phyloP scores from a whole-genome alignment of 495 filamentous ascomycete genomes.

The Aspergillus ostianus region DNA sequence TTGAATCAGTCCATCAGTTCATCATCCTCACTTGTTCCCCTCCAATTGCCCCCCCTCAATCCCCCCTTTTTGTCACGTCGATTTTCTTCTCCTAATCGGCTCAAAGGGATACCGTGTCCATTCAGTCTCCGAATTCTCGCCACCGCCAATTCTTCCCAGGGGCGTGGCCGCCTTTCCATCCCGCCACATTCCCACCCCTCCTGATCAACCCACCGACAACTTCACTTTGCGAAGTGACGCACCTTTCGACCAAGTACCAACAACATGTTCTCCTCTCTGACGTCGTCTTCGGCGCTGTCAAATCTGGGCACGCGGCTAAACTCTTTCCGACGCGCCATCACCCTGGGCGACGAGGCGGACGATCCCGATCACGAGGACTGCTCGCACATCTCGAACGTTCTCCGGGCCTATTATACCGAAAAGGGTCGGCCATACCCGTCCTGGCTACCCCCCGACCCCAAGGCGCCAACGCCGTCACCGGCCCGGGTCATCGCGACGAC shows the following conservation, averaged over 20 bases:
- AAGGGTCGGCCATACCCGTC: constrained; percentile 77
- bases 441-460: constrained; percentile 89
- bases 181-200: constrained; percentile 4
- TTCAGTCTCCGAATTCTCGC: constrained; percentile 1
- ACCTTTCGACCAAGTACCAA: neutral
- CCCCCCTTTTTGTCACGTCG: neutral
- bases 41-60: neutral
- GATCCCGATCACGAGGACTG: constrained; percentile 85
- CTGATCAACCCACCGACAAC: neutral
- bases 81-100: neutral
- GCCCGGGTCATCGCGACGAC: constrained; percentile 51
- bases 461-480: constrained; percentile 61
- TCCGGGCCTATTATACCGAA: constrained; percentile 93
- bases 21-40: neutral
- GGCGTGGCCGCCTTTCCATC: neutral
- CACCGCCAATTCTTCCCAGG: constrained; percentile 7
- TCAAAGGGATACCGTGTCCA: neutral
- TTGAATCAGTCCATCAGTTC: neutral
- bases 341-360: constrained; percentile 76
- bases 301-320: constrained; percentile 76
- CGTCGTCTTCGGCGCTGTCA: constrained; percentile 65
- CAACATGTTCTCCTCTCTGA: constrained; percentile 70
- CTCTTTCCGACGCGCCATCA: constrained; percentile 75
- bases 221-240: neutral
- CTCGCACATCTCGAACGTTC: constrained; percentile 89